These are phyloP conservation scores for Priceomyces carsonii DNA, from an alignment of 805 yeast species.

Conservation along the genomic window DNA sequence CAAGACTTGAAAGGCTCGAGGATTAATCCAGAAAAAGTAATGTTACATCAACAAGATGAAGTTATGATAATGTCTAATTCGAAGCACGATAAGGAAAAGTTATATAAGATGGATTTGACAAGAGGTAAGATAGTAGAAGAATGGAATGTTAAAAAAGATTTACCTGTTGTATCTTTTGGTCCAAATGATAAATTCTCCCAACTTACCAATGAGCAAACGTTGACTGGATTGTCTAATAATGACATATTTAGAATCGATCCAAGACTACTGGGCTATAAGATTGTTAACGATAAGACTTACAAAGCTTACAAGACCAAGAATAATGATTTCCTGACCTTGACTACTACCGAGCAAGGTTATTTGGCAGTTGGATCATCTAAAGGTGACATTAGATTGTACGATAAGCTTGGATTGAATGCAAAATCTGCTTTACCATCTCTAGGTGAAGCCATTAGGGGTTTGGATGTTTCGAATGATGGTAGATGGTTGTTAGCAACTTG, in stretches of 20 bases:
- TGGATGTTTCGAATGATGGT: conserved; percentile 79
- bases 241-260: conserved; percentile 81
- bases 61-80: conserved; percentile 65
- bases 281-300: conserved; percentile 50
- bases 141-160: conserved; percentile 59
- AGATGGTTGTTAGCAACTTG: conserved; percentile 82
- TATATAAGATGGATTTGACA: conserved; percentile 77
- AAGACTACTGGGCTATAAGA: conserved; percentile 55
- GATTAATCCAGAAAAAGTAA: conserved; percentile 59
- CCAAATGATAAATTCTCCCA: conserved; percentile 77
- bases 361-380: conserved; percentile 73
- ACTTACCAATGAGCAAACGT: conserved; percentile 69
- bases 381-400: conserved; percentile 78
- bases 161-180: conserved; percentile 57
- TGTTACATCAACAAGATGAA: conserved; percentile 78
- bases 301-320: conserved; percentile 52
- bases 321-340: conserved; percentile 53
- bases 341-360: conserved; percentile 73
- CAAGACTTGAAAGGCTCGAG: conserved; percentile 49
- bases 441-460: conserved; percentile 69
- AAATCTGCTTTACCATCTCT: conserved; percentile 79
- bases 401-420: conserved; percentile 71
- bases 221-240: conserved; percentile 66
- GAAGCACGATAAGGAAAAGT: conserved; percentile 34
- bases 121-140: conserved; percentile 85